phyloP scores from a whole-genome alignment of 164 flowering plant genomes.

The Vitis rotundifolia region DNA sequence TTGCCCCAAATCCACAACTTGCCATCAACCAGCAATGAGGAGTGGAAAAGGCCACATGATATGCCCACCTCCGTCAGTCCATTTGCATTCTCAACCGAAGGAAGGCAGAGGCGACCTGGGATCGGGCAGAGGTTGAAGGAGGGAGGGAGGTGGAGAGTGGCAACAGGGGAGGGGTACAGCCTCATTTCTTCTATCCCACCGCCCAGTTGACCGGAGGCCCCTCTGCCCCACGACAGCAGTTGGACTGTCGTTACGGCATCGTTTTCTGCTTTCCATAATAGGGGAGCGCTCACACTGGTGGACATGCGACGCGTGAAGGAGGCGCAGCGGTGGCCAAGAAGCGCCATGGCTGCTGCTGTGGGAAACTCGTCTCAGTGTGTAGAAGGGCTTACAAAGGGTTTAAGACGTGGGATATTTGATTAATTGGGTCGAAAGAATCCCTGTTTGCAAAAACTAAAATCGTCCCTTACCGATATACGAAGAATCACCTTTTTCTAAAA shows the following conservation, averaged over 20 bases:
- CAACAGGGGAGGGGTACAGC: slow-evolving; percentile 67
- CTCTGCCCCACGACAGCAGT: slow-evolving; percentile 87
- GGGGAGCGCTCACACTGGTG: too few species aligned
- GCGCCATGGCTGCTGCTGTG: too few species aligned
- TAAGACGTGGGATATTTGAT: too few species aligned
- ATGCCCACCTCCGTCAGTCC: slow-evolving; percentile 49
- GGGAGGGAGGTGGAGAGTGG: slow-evolving; percentile 50
- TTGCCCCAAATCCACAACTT: slow-evolving; percentile 92
- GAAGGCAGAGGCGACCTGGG: slow-evolving; percentile 41
- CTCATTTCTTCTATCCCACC: slow-evolving; percentile 73
- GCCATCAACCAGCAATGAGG: slow-evolving; percentile 63
- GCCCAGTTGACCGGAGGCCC: slow-evolving; percentile 90
- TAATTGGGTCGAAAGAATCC: too few species aligned
- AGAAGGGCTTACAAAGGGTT: too few species aligned
- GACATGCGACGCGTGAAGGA: too few species aligned
- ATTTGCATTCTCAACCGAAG: background rate
- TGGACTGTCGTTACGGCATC: slow-evolving; percentile 37
- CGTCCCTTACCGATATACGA: too few species aligned
- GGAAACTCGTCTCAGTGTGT: too few species aligned
- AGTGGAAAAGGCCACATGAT: slow-evolving; percentile 90
- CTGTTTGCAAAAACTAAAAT: too few species aligned
- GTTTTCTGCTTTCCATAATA: background rate
- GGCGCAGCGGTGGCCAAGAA: too few species aligned
- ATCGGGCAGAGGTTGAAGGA: slow-evolving; percentile 48
- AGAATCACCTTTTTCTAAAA: too few species aligned